Evolutionary conservation across 1,139 yeast species (phyloP), one percentile per base, ranked within the genome.

Genomic region (Debaryomyces nepalensis): DNA sequence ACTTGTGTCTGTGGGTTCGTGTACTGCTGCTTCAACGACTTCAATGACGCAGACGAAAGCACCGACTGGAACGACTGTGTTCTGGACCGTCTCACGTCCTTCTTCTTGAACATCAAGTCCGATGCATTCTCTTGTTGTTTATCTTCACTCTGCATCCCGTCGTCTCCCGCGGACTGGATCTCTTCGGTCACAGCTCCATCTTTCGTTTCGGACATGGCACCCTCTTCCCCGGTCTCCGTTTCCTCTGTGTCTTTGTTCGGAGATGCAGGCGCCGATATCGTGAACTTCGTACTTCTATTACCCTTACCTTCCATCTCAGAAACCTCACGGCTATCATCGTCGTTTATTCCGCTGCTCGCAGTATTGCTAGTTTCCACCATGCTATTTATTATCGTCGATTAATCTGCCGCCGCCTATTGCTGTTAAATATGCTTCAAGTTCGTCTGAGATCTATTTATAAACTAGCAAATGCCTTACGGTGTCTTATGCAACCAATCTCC

Each of bases 11-110:
- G 39, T 2, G 15, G 10, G 24, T 19, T 36, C 16, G 19, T n/a
- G 37, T 50, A 59, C 44, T 64, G 66, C 43, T 67, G 73, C 40
- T 65, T 68, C 42, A 73, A 56, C 21, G 81, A 75, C 54, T 76
- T 74, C 29, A 81, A 59, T 1, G 86, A 80, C 3, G 82, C 82
- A 19, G 82, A 75, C 26, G 84, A 79, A 43, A 82, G 64, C n/a
- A 81, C 85, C 38, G 82, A 77, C 55, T 81, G 87, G 37, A 79
- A 78, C n/a, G 82, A 77, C 52, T 79, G 84, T 1, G 84, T 73
- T 42, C 86, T 64, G 26, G 74, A 67, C 44, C 77, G 71, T 14
- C 73, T 73, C 14, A 78, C 69, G 33, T 77, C 74, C 48, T 77
- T 75, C 60, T 81, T 81, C 52, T 76, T 77, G 63, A 81, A 81